Conservation (phyloP, 139 green algal genomes). For the Monoraphidium neglectum region DNA sequence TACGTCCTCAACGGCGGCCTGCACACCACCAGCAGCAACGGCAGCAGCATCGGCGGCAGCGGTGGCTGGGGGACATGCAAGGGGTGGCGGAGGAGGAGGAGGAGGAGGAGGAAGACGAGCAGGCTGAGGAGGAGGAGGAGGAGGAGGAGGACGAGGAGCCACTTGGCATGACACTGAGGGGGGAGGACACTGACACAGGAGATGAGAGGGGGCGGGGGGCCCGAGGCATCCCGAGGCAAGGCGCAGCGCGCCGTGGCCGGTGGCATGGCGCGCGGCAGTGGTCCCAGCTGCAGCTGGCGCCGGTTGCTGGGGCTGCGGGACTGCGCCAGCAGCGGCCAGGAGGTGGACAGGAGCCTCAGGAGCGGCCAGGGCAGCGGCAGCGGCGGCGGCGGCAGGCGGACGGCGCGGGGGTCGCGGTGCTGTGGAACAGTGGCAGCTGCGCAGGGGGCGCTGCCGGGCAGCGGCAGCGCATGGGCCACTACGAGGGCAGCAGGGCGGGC, state of each 20-base stretch:
- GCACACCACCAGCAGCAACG: background rate
- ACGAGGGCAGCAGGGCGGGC: no score
- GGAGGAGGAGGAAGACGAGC: slow-evolving; percentile 6
- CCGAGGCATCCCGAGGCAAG: no score
- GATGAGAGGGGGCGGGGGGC: background rate
- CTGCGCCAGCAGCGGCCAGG: no score
- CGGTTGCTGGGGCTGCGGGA: no score
- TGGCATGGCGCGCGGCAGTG: no score
- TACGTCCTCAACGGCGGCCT: background rate
- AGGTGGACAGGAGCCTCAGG: no score
- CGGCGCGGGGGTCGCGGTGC: background rate
- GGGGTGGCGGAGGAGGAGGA: background rate
- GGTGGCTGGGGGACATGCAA: background rate
- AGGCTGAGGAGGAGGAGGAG: background rate
- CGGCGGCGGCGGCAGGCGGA: background rate
- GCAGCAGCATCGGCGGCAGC: background rate
- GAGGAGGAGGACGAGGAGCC: background rate
- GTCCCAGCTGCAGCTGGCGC: no score
- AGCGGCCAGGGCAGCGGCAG: background rate
- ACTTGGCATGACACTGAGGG: background rate
- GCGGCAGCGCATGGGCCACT: no score
- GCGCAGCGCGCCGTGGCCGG: no score
- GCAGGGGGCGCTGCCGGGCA: no score
- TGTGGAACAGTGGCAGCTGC: background rate
- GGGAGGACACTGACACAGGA: background rate